Conservation (phyloP, 176 grass and related monocot species). For the Cenchrus purpureus region DNA sequence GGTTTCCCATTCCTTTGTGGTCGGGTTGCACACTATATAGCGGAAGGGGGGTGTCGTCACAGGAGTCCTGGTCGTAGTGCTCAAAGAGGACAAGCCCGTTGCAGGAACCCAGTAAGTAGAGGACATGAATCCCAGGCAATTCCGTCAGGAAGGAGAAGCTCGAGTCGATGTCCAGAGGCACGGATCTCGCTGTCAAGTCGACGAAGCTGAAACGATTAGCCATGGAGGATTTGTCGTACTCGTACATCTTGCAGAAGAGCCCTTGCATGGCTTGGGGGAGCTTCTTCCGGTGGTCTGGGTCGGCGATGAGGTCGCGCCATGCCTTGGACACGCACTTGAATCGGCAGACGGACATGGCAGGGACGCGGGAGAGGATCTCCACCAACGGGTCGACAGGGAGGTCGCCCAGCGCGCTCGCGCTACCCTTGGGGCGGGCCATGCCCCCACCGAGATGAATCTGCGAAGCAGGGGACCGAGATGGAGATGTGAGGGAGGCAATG, state of each 20-base stretch:
- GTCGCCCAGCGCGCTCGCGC: not conserved
- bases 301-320: too few relatives aligned
- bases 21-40: not conserved
- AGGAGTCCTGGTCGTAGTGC: not conserved
- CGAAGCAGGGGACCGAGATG: not conserved
- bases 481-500: not conserved
- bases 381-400: not conserved
- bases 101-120: not conserved
- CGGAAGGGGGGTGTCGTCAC: not conserved
- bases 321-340: too few relatives aligned
- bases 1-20: not conserved
- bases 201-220: not conserved
- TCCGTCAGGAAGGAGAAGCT: not conserved
- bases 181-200: not conserved
- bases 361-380: too few relatives aligned
- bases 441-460: not conserved
- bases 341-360: too few relatives aligned
- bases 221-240: too few relatives aligned
- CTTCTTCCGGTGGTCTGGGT: not conserved
- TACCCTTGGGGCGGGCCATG: slow-evolving; percentile 1
- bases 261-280: not conserved
- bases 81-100: not conserved
- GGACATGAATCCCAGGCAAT: not conserved
- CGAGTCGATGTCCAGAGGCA: not conserved
- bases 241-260: not conserved